Percentiles rank a stretch among this genome's conserved stretches.
phyloP scores from a whole-genome alignment of 345 rosid genomes.

The Lumnitzera racemosa region DNA sequence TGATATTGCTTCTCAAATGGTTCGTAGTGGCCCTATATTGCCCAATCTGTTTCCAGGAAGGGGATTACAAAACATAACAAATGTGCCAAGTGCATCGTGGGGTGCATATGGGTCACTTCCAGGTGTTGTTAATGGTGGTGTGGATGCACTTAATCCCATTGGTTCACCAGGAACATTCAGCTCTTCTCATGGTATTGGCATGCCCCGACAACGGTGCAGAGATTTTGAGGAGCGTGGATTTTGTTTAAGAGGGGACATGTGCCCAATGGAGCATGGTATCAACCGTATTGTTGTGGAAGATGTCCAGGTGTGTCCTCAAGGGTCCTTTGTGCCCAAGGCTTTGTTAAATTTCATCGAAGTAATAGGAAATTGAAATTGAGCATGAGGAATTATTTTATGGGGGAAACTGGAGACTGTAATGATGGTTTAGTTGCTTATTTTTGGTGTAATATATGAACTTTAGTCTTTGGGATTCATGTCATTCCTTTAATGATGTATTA shows the following conservation, averaged over 20 bases:
- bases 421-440: too few relatives aligned
- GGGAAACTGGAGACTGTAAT: too few relatives aligned
- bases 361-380: background rate
- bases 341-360: background rate
- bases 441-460: too few relatives aligned
- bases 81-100: slow-evolving; percentile 63
- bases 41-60: slow-evolving; percentile 60
- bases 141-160: slow-evolving; percentile 67
- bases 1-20: slow-evolving; percentile 71
- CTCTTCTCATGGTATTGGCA: slow-evolving; percentile 59
- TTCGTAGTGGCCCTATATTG: slow-evolving; percentile 46
- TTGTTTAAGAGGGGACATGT: slow-evolving; percentile 98
- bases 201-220: slow-evolving; percentile 79
- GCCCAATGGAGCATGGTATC: slow-evolving; percentile 99
- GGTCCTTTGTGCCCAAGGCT: background rate
- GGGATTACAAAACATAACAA: slow-evolving; percentile 61
- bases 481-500: too few relatives aligned
- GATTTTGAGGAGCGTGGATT: slow-evolving; percentile 99
- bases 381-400: too few relatives aligned
- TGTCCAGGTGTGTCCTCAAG: slow-evolving; percentile 61
- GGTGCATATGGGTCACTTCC: slow-evolving; percentile 74
- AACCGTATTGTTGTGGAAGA: slow-evolving; percentile 96
- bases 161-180: slow-evolving; percentile 62
- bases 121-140: slow-evolving; percentile 64
- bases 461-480: too few relatives aligned